These are phyloP conservation scores for Suillus discolor DNA, from an alignment of 768 basidiomycete species.

Conservation along the genomic window DNA sequence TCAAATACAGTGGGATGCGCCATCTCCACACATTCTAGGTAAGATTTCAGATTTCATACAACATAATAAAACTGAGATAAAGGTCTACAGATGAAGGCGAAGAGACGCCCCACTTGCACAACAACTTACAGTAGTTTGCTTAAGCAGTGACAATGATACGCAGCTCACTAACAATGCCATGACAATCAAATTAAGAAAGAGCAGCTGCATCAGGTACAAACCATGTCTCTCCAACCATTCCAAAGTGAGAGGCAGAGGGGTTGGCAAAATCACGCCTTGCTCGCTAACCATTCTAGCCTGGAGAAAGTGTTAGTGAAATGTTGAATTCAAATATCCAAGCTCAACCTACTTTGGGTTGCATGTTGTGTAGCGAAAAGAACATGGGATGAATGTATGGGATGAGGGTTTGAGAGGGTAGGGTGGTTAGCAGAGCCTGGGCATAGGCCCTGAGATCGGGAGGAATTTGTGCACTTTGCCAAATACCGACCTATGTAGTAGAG, in stretches of 20 bases:
- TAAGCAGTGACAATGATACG: too few species aligned
- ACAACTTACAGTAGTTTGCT: too few species aligned
- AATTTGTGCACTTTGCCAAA: slow-evolving; percentile 95
- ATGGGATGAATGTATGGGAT: slow-evolving; percentile 93
- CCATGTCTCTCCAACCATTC: slow-evolving; percentile 95
- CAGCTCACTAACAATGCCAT: too few species aligned
- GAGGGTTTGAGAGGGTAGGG: slow-evolving; percentile 87
- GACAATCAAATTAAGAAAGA: too few species aligned
- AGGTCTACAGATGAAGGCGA: too few species aligned
- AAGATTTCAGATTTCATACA: too few species aligned
- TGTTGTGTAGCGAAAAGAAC: slow-evolving; percentile 96
- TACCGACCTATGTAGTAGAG: slow-evolving; percentile 64
- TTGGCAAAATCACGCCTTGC: slow-evolving; percentile 84
- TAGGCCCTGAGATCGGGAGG: slow-evolving; percentile 96
- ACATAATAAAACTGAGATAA: too few species aligned
- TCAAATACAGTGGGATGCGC: too few species aligned
- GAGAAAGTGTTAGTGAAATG: slow-evolving; percentile 13
- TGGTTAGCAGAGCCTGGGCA: slow-evolving; percentile 89
- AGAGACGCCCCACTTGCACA: too few species aligned
- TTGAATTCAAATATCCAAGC: not conserved
- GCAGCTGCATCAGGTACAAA: slow-evolving; percentile 93
- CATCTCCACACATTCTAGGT: too few species aligned
- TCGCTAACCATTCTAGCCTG: slow-evolving; percentile 93
- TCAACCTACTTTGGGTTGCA: slow-evolving; percentile 79
- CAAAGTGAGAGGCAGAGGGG: slow-evolving; percentile 88